Percentiles rank a stretch among this genome's conserved stretches.
Conservation (phyloP, 306 rosid species). For the Medicago arabica region DNA sequence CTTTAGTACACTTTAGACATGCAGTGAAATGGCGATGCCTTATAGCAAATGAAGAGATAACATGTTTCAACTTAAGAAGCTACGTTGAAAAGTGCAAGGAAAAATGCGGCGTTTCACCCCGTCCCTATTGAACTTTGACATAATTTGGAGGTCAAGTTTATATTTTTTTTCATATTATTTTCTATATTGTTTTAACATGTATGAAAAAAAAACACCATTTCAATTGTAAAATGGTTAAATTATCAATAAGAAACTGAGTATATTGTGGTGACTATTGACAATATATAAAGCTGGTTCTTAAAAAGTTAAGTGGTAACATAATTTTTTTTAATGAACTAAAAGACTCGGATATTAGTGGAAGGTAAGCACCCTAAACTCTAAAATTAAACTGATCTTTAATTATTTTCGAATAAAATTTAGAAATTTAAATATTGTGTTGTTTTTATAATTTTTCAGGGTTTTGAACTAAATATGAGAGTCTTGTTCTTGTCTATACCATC, state of each 20-base stretch:
- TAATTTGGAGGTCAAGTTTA: not conserved
- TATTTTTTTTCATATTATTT: not conserved
- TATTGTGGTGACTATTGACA: conserved; percentile 19
- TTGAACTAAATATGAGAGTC: conserved; percentile 51
- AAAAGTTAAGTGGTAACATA: conserved; percentile 59
- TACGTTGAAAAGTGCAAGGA: too few relatives aligned
- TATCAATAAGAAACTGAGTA: not conserved
- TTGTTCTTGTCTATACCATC: conserved; percentile 50
- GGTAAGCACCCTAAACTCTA: too few relatives aligned
- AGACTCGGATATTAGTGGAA: too few relatives aligned
- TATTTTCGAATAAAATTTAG: too few relatives aligned
- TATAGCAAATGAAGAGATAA: too few relatives aligned
- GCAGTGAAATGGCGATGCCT: too few relatives aligned
- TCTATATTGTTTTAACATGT: too few relatives aligned
- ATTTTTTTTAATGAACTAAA: conserved; percentile 71
- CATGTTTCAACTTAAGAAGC: too few relatives aligned
- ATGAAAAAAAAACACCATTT: too few relatives aligned
- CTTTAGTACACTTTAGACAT: too few relatives aligned
- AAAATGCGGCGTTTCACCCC: too few relatives aligned
- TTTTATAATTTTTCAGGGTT: conserved; percentile 47
- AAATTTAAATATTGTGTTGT: not conserved
- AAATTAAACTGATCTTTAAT: not conserved
- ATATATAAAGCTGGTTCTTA: conserved; percentile 52
- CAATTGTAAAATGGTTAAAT: not conserved
- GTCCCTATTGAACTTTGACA: too few relatives aligned